Conservation (phyloP, 495 filamentous ascomycete genomes). For the Physcia stellaris region DNA sequence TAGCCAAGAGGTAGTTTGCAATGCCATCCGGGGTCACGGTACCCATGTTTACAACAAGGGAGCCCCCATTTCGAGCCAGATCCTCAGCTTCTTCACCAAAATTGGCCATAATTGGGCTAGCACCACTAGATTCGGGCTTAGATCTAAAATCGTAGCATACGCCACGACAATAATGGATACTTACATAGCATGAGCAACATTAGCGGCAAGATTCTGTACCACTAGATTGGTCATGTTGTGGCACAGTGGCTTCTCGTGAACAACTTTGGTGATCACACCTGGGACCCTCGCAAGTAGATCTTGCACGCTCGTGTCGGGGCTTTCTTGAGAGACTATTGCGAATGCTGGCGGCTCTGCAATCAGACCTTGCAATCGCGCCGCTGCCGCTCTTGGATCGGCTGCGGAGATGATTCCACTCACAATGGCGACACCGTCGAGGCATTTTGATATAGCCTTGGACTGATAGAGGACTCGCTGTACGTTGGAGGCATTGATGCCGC, state of each 20-base stretch:
- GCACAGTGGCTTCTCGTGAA: slow-evolving; percentile 52
- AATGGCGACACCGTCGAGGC: slow-evolving; percentile 68
- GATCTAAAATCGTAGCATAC: slow-evolving; percentile 5
- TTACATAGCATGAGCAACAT: slow-evolving; percentile 65
- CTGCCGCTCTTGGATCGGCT: slow-evolving; percentile 44
- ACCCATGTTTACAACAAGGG: slow-evolving; percentile 91
- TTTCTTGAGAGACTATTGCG: slow-evolving; percentile 17
- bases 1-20: slow-evolving; percentile 48
- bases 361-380: slow-evolving; percentile 39
- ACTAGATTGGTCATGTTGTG: slow-evolving; percentile 97
- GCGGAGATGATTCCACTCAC: slow-evolving; percentile 82
- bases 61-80: slow-evolving; percentile 47
- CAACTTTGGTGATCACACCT: slow-evolving; percentile 43
- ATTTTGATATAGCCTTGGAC: slow-evolving; percentile 34
- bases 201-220: slow-evolving; percentile 86
- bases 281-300: slow-evolving; percentile 33
- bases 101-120: slow-evolving; percentile 88
- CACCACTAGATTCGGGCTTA: slow-evolving; percentile 39
- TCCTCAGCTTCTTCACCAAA: slow-evolving; percentile 73
- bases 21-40: slow-evolving; percentile 63
- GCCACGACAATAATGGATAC: slow-evolving; percentile 2
- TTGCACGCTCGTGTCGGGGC: slow-evolving; percentile 21
- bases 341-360: slow-evolving; percentile 36
- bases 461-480: slow-evolving; percentile 59
- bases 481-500: slow-evolving; percentile 74